Evolutionary conservation across 176 grass and related monocot species (phyloP).

Genomic region (Eleusine indica): DNA sequence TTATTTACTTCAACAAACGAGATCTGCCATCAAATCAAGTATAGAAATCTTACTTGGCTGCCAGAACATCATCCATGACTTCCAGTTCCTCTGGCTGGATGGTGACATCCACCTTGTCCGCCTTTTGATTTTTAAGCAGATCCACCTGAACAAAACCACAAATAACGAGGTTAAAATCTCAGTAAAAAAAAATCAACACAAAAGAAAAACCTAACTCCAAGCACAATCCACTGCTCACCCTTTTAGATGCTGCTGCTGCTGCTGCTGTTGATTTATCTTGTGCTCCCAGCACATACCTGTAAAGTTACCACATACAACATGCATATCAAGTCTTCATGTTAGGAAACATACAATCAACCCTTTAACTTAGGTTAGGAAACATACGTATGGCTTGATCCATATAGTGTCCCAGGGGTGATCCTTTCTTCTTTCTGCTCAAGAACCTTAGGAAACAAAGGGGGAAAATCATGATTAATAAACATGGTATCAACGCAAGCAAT

Average conservation of each 20-base stretch:
- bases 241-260: conserved; percentile 55
- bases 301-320: conserved; percentile 27
- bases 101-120: conserved; percentile 96
- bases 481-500: background rate
- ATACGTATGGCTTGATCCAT: conserved; percentile 72
- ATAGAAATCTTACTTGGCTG: conserved; percentile 76
- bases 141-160: conserved; percentile 63
- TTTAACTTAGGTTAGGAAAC: background rate
- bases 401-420: conserved; percentile 67
- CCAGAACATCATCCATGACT: conserved; percentile 97
- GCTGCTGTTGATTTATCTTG: conserved; percentile 68
- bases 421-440: conserved; percentile 82
- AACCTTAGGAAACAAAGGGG: conserved; percentile 44
- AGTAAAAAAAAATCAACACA: background rate
- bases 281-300: conserved; percentile 76
- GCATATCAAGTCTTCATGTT: background rate
- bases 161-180: background rate
- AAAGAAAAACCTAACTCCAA: background rate
- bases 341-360: background rate
- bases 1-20: background rate
- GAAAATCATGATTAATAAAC: conserved; percentile 3
- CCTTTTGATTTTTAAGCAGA: conserved; percentile 91
- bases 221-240: conserved; percentile 49
- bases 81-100: conserved; percentile 97
- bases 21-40: no score